phyloP scores from a whole-genome alignment of 768 basidiomycete genomes.

The Royoungia palumana region DNA sequence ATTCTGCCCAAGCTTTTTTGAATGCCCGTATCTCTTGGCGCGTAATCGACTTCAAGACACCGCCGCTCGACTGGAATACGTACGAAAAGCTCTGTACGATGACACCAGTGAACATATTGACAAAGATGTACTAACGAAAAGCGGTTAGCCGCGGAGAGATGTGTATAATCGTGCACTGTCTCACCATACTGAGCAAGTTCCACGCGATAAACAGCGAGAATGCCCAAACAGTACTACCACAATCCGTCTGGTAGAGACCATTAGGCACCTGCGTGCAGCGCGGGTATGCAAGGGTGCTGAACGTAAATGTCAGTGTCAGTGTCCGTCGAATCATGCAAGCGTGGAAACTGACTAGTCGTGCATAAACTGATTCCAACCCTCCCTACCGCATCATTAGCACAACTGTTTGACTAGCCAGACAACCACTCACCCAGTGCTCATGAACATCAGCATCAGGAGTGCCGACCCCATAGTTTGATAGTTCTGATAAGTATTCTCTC shows the following conservation, averaged over 20 bases:
- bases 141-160: background rate
- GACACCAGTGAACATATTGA: conserved; percentile 96
- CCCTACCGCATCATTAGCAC: conserved; percentile 43
- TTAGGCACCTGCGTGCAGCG: conserved; percentile 62
- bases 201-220: conserved; percentile 88
- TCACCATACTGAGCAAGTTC: conserved; percentile 93
- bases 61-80: conserved; percentile 84
- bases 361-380: conserved; percentile 98
- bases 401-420: background rate
- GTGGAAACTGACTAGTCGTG: conserved; percentile 71
- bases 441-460: conserved; percentile 86
- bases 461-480: conserved; percentile 77
- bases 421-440: conserved; percentile 79
- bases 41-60: conserved; percentile 70
- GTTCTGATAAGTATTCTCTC: conserved; percentile 67
- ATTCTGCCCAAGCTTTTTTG: conserved; percentile 92
- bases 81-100: conserved; percentile 96
- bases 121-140: conserved; percentile 77
- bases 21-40: conserved; percentile 91
- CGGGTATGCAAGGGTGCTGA: conserved; percentile 73
- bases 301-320: background rate
- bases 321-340: background rate
- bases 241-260: conserved; percentile 67
- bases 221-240: conserved; percentile 82
- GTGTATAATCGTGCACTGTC: conserved; percentile 14